A percentile compares a stretch with the other conserved stretches of the same genome.
phyloP scores from a whole-genome alignment of 257 asterid species.

The Nicotiana knightiana region DNA sequence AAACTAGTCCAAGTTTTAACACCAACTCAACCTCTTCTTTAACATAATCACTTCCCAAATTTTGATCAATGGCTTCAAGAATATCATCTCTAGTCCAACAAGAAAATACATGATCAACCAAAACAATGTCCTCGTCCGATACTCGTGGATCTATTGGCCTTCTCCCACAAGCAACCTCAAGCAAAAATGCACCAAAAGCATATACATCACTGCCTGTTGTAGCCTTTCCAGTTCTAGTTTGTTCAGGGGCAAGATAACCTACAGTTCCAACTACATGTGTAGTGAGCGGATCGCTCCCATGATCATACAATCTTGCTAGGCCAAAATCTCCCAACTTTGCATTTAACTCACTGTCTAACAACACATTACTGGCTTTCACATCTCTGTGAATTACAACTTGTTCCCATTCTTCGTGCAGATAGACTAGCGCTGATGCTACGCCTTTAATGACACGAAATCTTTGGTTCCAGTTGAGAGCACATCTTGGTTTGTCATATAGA shows the following conservation, averaged over 20 bases:
- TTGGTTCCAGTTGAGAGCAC: neutral
- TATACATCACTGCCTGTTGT: slow-evolving; percentile 50
- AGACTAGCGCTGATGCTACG: slow-evolving; percentile 30
- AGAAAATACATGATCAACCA: slow-evolving; percentile 49
- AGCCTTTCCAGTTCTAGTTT: slow-evolving; percentile 8
- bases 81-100: slow-evolving; percentile 37
- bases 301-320: neutral
- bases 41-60: slow-evolving; percentile 20
- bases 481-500: slow-evolving; percentile 12
- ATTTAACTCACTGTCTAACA: slow-evolving; percentile 44
- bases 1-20: no score
- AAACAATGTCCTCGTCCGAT: slow-evolving; percentile 16
- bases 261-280: slow-evolving; percentile 15
- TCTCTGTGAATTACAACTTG: slow-evolving; percentile 66
- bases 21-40: no score
- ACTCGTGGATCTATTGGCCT: slow-evolving; percentile 48
- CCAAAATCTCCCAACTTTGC: slow-evolving; percentile 18
- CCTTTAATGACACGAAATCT: slow-evolving; percentile 14
- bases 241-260: slow-evolving; percentile 59
- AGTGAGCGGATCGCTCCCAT: slow-evolving; percentile 4
- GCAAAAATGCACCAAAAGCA: slow-evolving; percentile 59
- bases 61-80: slow-evolving; percentile 41
- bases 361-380: slow-evolving; percentile 54
- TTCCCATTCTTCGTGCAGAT: slow-evolving; percentile 66
- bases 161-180: slow-evolving; percentile 60